Conservation (phyloP, 1,284 basidiomycete species). For the Ganoderma meredithae region DNA sequence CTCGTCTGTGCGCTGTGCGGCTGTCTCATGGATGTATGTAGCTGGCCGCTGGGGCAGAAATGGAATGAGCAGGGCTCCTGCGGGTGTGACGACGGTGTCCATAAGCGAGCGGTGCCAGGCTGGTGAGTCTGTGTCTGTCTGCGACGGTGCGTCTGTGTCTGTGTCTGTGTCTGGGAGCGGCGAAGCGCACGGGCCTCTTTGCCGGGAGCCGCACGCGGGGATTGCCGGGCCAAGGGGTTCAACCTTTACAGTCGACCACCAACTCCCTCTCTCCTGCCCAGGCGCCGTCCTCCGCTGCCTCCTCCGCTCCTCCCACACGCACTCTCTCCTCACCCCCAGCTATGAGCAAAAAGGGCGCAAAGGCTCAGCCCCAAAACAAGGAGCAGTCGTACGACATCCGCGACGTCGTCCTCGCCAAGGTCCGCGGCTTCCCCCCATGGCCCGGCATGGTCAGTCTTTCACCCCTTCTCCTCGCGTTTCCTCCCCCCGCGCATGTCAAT, state of each 20-base stretch:
- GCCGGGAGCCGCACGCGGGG: slow-evolving; percentile 36
- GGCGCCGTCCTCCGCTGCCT: slow-evolving; percentile 17
- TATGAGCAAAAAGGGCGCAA: slow-evolving; percentile 69
- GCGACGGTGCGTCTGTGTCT: too few species aligned
- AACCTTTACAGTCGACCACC: slow-evolving; percentile 39
- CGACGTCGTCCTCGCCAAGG: slow-evolving; percentile 91
- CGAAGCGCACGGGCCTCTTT: slow-evolving; percentile 36
- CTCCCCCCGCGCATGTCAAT: slow-evolving; percentile 17
- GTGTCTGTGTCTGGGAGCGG: too few species aligned
- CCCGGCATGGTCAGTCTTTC: slow-evolving; percentile 77
- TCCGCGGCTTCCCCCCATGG: slow-evolving; percentile 95
- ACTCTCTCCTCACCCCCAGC: slow-evolving; percentile 20
- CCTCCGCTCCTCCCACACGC: slow-evolving; percentile 13
- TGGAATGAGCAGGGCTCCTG: too few species aligned
- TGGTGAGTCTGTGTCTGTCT: too few species aligned
- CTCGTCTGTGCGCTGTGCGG: slow-evolving; percentile 8
- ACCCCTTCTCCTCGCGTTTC: slow-evolving; percentile 27
- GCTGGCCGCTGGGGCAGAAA: background rate
- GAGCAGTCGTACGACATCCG: slow-evolving; percentile 61
- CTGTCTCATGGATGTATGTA: slow-evolving; percentile 12
- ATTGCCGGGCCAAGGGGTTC: slow-evolving; percentile 36
- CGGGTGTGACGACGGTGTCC: too few species aligned
- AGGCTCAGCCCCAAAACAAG: slow-evolving; percentile 46
- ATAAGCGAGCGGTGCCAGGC: background rate
- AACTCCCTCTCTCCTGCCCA: slow-evolving; percentile 32